These are phyloP conservation scores for Saccharomycopsis synnaedendra DNA, from an alignment of 805 yeast species.

Conservation along the genomic window DNA sequence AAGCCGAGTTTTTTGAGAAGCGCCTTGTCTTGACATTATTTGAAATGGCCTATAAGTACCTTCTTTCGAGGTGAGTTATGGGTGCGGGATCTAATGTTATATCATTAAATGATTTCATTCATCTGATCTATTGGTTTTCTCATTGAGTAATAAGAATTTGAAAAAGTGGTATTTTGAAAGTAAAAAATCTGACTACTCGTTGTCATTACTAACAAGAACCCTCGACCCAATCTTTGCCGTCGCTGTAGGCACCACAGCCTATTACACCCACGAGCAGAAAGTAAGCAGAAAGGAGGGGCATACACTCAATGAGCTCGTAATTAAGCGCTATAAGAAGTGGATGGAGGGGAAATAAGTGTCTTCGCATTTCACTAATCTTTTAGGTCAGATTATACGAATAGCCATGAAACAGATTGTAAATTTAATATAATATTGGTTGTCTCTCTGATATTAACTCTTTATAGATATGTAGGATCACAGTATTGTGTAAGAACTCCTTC, in stretches of 20 bases:
- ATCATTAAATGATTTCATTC: not conserved
- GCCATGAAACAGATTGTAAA: no score
- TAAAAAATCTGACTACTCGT: not conserved
- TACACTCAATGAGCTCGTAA: conserved; percentile 39
- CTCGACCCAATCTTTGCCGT: conserved; percentile 59
- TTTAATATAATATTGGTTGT: no score
- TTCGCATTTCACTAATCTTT: not conserved
- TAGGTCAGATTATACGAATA: not conserved
- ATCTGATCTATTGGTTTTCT: not conserved
- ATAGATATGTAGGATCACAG: no score
- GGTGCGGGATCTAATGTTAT: not conserved
- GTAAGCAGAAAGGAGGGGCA: conserved; percentile 50
- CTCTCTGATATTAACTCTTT: no score
- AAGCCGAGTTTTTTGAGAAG: no score
- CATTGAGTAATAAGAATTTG: no score
- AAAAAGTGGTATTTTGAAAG: no score
- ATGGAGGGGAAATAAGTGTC: not conserved
- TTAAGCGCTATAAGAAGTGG: conserved; percentile 21
- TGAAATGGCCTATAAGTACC: conserved; percentile 1
- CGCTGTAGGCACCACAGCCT: conserved; percentile 49
- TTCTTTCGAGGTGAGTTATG: not conserved
- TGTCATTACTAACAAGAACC: conserved; percentile 23
- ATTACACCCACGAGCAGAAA: conserved; percentile 50
- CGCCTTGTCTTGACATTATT: not conserved
- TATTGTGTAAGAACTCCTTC: no score